phyloP scores from a whole-genome alignment of 2,329 filamentous ascomycete species.

The Pseudogymnoascus sp. region DNA sequence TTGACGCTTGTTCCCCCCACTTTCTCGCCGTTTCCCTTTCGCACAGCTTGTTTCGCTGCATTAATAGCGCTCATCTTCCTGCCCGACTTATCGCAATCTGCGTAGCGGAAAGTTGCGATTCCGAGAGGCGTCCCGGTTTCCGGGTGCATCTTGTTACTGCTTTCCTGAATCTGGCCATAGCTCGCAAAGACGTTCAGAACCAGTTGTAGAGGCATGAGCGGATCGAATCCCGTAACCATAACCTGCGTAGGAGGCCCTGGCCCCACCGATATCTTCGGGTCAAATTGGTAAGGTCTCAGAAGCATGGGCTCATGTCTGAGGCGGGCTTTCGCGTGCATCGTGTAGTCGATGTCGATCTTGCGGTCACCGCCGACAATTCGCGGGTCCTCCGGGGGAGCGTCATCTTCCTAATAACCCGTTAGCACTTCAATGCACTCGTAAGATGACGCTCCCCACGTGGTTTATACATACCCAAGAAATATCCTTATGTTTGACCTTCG shows the following conservation, averaged over 20 bases:
- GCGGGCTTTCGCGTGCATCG: conserved; percentile 58
- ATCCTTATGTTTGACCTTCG: conserved; percentile 54
- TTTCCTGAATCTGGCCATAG: conserved; percentile 81
- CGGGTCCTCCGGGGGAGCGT: conserved; percentile 72
- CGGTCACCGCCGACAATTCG: conserved; percentile 63
- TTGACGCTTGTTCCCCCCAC: conserved; percentile 71
- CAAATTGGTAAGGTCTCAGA: conserved; percentile 72
- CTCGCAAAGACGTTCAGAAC: conserved; percentile 68
- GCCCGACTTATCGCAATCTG: conserved; percentile 42
- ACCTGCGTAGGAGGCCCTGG: conserved; percentile 85
- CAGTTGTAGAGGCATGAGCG: conserved; percentile 71
- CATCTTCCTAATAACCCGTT: conserved; percentile 66
- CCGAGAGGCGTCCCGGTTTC: conserved; percentile 90
- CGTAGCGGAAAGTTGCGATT: conserved; percentile 85
- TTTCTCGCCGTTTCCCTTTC: conserved; percentile 67
- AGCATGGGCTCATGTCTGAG: conserved; percentile 68
- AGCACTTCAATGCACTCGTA: conserved; percentile 36
- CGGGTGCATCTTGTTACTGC: conserved; percentile 91
- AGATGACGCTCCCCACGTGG: conserved; percentile 52
- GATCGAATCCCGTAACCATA: conserved; percentile 93
- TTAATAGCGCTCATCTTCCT: conserved; percentile 60
- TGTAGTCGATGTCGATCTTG: conserved; percentile 59
- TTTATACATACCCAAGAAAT: conserved; percentile 57
- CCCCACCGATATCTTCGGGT: conserved; percentile 74
- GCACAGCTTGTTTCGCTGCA: conserved; percentile 73